Conservation (phyloP, 2,329 filamentous ascomycete genomes). For the Exophiala sideris region DNA sequence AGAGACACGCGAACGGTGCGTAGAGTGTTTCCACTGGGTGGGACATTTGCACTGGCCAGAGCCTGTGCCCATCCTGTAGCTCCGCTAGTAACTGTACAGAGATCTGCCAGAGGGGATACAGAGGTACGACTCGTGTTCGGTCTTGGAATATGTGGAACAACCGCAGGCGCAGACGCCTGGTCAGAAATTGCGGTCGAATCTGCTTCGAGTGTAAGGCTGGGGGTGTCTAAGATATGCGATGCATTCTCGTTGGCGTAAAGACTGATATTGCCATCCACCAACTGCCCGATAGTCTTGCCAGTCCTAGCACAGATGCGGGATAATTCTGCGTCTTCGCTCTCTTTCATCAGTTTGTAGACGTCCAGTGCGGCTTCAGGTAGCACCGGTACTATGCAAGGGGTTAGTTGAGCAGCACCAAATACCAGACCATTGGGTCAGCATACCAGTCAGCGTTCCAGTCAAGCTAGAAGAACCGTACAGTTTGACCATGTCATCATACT, state of each 20-base stretch:
- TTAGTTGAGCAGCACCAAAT: neutral
- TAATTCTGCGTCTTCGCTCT: neutral
- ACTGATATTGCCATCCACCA: conserved; percentile 1
- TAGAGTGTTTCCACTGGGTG: neutral
- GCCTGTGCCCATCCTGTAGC: too few relatives aligned
- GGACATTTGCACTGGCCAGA: neutral
- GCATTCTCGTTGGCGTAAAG: neutral
- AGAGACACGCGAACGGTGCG: neutral
- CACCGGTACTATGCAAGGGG: conserved; percentile 4
- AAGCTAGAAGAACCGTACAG: neutral
- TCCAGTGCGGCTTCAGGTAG: conserved; percentile 6
- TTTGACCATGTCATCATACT: conserved; percentile 8
- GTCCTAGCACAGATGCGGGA: neutral
- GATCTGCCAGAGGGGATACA: too few relatives aligned
- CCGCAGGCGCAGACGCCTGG: neutral
- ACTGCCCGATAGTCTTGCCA: conserved; percentile 3
- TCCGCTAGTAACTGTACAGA: too few relatives aligned
- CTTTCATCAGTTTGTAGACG: conserved; percentile 9
- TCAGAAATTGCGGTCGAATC: neutral
- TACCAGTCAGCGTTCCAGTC: conserved; percentile 2
- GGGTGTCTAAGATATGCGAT: neutral
- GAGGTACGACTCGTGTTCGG: too few relatives aligned
- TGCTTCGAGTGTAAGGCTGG: neutral
- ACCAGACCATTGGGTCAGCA: neutral
- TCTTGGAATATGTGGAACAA: too few relatives aligned